Percentiles rank a stretch among this genome's conserved stretches.
These are phyloP conservation scores for Microbotryum scabiosae DNA, from an alignment of 1,284 basidiomycete genomes.

Conservation along the genomic window DNA sequence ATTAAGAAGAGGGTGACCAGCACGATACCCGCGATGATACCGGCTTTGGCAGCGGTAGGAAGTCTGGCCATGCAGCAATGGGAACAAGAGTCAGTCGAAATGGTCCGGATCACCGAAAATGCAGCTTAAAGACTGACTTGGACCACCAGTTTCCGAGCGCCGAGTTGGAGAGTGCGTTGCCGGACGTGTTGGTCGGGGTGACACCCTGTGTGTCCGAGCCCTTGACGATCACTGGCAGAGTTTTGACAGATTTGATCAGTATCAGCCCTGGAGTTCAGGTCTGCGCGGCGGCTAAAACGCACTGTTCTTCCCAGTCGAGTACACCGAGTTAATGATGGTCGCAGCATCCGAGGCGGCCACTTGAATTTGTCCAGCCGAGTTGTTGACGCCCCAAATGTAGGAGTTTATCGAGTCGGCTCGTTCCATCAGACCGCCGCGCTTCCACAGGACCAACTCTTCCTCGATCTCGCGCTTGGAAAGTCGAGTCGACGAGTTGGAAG, in stretches of 20 bases:
- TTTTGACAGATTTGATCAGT: no score
- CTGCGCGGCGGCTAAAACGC: background rate
- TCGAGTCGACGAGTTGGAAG: background rate
- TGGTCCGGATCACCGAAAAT: background rate
- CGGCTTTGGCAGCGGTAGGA: conserved; percentile 7
- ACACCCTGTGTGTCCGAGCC: conserved; percentile 22
- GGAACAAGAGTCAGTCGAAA: background rate
- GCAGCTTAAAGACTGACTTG: background rate
- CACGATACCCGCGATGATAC: conserved; percentile 22
- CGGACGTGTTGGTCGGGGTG: background rate
- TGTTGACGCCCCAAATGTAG: conserved; percentile 29
- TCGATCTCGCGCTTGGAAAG: background rate
- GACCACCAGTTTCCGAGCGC: conserved; percentile 28
- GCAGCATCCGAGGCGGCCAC: conserved; percentile 11
- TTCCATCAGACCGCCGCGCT: conserved; percentile 9
- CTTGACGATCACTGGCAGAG: conserved; percentile 17
- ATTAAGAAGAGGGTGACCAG: conserved; percentile 22
- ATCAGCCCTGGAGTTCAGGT: no score
- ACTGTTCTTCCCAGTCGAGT: conserved; percentile 29
- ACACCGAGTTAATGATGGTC: conserved; percentile 26
- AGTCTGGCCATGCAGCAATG: background rate
- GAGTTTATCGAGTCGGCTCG: conserved; percentile 10
- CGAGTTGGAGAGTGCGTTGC: background rate
- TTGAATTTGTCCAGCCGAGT: conserved; percentile 21
- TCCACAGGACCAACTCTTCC: background rate